Evolutionary conservation across 1,284 basidiomycete species (phyloP), one percentile per base, ranked within the genome.

Genomic region (Anthracocystis setariae): DNA sequence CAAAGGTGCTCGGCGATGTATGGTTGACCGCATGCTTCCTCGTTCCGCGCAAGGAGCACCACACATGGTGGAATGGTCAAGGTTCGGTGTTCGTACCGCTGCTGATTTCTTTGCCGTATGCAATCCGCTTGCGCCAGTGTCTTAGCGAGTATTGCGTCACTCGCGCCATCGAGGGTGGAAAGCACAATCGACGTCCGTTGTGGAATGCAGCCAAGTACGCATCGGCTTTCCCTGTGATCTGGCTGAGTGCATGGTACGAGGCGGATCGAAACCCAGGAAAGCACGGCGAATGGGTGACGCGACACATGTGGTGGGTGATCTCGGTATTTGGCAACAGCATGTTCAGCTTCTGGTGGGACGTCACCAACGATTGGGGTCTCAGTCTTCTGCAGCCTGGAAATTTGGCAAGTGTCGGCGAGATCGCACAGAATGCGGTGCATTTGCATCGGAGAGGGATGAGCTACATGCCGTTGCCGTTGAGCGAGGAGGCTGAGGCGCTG

Each of bases 311-410:
- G n/a, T 73, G 70, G 96, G 83, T 97, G 15, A 83, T 94, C 23
- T 88, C 90, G 12, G 94, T 93, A 24, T 86, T 88, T 15, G 83
- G 96, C 75, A 98, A 98, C 84, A 95, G 94, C 1, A 83, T 92
- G 43, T 99, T 93, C 84, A 95, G 93, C 7, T 98, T 96, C 84
- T 99, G 93, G 92, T 99, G 96, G 96, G 96, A 98, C 84, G 88
- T 98, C 32, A 93, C 92, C 44, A 93, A 97, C 81, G 96, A 99
- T 83, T 99, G 95, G 95, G 96, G 96, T 0, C 86, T 98, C 45
- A 88, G 90, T 42, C 84, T 97, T 25, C 85, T 97, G 58, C 87
- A 65, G 21, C 61, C 55, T 21, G 33, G 24, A 4, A 70, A 74
- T 9, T 58, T 79, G 61, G 40, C 50, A 1, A 46, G 38, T 5